Evolutionary conservation across 2,329 filamentous ascomycete genomes (phyloP).

Genomic region (Alternaria metachromatica): DNA sequence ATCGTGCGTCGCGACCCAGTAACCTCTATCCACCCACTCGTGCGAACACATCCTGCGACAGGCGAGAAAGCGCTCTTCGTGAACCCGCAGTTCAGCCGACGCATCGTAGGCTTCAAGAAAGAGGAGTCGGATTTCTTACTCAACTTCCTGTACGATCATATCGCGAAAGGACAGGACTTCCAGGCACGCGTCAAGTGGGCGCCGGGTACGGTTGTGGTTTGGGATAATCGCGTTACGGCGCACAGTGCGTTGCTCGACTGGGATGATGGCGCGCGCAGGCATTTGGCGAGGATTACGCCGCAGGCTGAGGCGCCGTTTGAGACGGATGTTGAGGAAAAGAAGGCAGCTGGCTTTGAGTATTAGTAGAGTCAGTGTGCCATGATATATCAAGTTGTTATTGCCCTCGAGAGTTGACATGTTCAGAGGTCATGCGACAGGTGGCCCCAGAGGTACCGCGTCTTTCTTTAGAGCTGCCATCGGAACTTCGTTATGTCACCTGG

Average conservation of each 20-base stretch:
- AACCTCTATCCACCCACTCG: slow-evolving; percentile 74
- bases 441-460: background rate
- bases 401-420: background rate
- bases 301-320: slow-evolving; percentile 81
- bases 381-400: background rate
- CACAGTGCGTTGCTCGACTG: slow-evolving; percentile 84
- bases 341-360: slow-evolving; percentile 27
- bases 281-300: slow-evolving; percentile 81
- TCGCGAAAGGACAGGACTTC: slow-evolving; percentile 74
- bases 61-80: slow-evolving; percentile 85
- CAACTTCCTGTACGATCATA: slow-evolving; percentile 79
- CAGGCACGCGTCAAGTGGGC: slow-evolving; percentile 80
- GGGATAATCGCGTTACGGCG: slow-evolving; percentile 82
- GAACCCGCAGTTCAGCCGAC: slow-evolving; percentile 83
- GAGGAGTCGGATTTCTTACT: slow-evolving; percentile 82
- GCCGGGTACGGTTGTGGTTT: slow-evolving; percentile 80
- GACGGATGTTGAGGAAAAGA: slow-evolving; percentile 57
- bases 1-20: slow-evolving; percentile 79
- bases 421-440: background rate
- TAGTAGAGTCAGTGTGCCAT: background rate
- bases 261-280: slow-evolving; percentile 77
- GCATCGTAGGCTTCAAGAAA: slow-evolving; percentile 83
- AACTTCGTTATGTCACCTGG: background rate
- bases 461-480: background rate
- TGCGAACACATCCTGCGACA: slow-evolving; percentile 79